Evolutionary conservation across 78 protist genomes (phyloP).

Genomic region (Ministeria vibrans): DNA sequence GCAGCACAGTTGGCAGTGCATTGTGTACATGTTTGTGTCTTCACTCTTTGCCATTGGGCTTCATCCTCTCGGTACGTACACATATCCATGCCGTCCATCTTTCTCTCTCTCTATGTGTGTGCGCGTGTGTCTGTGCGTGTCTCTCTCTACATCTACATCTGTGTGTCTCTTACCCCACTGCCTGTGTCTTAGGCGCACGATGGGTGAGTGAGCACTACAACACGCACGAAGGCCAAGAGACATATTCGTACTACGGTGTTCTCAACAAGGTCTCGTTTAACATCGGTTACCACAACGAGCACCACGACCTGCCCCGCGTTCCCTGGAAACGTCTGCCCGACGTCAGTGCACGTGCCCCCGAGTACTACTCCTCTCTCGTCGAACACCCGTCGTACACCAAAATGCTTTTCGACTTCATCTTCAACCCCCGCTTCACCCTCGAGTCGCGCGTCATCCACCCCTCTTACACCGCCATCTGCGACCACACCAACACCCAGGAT

Average conservation of each 20-base stretch:
- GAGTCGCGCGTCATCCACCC: slow-evolving; percentile 19
- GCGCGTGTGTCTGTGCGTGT: too few species aligned
- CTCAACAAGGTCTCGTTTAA: slow-evolving; percentile 62
- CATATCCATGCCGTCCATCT: too few species aligned
- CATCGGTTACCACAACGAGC: slow-evolving; percentile 91
- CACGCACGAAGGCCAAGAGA: slow-evolving; percentile 62
- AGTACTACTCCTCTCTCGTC: slow-evolving; percentile 38
- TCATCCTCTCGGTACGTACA: background rate
- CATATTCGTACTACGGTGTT: slow-evolving; percentile 84
- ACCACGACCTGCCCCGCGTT: slow-evolving; percentile 85
- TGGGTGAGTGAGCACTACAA: slow-evolving; percentile 82
- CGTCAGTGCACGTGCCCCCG: slow-evolving; percentile 42
- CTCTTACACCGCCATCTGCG: background rate
- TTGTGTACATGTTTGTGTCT: background rate
- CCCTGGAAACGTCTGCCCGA: slow-evolving; percentile 48
- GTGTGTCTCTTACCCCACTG: too few species aligned
- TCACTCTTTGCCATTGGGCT: background rate
- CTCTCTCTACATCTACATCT: too few species aligned
- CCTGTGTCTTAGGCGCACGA: too few species aligned
- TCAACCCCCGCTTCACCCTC: background rate
- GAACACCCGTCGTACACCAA: slow-evolving; percentile 5
- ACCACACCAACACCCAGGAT: too few species aligned
- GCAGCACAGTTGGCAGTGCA: background rate
- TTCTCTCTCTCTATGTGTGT: too few species aligned
- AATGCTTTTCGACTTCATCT: slow-evolving; percentile 14